Base-by-base conservation (phyloP, 805 yeast species). In the Ogataea trehaloabstinens region DNA sequence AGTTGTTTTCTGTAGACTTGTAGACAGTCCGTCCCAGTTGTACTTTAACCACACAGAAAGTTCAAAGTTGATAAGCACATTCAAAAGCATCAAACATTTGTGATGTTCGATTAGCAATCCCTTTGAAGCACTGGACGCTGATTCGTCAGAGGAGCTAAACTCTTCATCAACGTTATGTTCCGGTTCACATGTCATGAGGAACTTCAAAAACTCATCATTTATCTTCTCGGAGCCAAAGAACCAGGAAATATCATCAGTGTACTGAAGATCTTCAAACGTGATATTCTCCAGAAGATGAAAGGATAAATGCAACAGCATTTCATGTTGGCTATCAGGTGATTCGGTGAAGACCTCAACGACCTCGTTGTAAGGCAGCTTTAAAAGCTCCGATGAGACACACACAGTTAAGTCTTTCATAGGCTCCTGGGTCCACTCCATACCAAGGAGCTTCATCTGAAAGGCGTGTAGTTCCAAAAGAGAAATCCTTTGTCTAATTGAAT, bases 401-500 rank as follows among this genome's bases (percentile, higher is more conserved):
- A 40, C 22, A 10, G 35, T 19, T 15, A 41, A 40, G 12, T 31
- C 41, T 13, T 38, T 40, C 5, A 45, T 11, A 24, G 31, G 24
- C 19, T 40, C 39, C 4, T 35, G 28, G 15, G 19, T 24, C 13
- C 28, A 30, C 3, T 20, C 3, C 7, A 18, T 2, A 7, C 25
- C 24, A 13, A 40, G 20, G 5, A 25, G 28, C 3, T 24, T 20
- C 15, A 44, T n/a, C 3, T 38, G n/a, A 6, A n/a, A 29, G 32
- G 37, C 42, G 5, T 35, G 38, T 7, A 50, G 29, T 16, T 31
- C 15, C 16, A 53, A 21, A 5, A 52, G 27, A 5, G 28, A n/a
- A 11, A 45, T 37, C 15, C 57, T 40, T 3, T 35, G 20, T 5
- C 36, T 36, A 5, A 54, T 45, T 2, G 57, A 51, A 16, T 49